phyloP scores from a whole-genome alignment of 2,329 filamentous ascomycete species.

The Stemphylium lycopersici region DNA sequence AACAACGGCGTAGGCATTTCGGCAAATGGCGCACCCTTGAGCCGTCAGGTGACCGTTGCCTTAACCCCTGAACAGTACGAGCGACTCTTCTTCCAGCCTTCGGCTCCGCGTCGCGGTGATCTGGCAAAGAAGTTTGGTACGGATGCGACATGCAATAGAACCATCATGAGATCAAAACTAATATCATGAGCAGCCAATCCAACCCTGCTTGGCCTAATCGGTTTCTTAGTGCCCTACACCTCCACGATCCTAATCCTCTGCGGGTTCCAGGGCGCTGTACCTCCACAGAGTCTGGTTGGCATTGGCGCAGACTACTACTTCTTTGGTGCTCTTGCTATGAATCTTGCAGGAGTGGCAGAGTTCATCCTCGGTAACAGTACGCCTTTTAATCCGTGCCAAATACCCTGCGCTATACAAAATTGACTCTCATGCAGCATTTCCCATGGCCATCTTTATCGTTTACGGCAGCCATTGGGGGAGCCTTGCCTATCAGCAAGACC shows the following conservation, averaged over 20 bases:
- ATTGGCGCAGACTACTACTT: conserved; percentile 33
- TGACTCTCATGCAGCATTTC: conserved; percentile 22
- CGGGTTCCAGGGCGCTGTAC: conserved; percentile 26
- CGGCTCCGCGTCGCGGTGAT: conserved; percentile 26
- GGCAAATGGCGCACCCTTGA: conserved; percentile 16
- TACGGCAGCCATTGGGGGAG: conserved; percentile 30
- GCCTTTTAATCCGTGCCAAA: background rate
- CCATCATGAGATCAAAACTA: background rate
- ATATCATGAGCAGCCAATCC: conserved; percentile 19
- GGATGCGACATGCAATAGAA: background rate
- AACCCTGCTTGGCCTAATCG: conserved; percentile 25
- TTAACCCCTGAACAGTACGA: conserved; percentile 30
- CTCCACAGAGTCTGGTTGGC: conserved; percentile 25
- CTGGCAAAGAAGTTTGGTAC: conserved; percentile 27
- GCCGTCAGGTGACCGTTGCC: conserved; percentile 27
- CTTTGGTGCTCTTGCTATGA: conserved; percentile 30
- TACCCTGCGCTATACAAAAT: background rate
- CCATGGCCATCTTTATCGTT: conserved; percentile 30
- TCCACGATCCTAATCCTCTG: conserved; percentile 29
- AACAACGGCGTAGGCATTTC: conserved; percentile 14
- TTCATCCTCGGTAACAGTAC: conserved; percentile 31
- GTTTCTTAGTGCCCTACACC: conserved; percentile 29
- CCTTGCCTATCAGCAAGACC: conserved; percentile 28
- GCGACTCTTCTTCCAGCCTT: conserved; percentile 33
- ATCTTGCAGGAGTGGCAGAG: conserved; percentile 27